A percentile compares a stretch with the other conserved stretches of the same genome.
phyloP scores from a whole-genome alignment of 2,329 filamentous ascomycete genomes.

The Scedosporium minutisporum region DNA sequence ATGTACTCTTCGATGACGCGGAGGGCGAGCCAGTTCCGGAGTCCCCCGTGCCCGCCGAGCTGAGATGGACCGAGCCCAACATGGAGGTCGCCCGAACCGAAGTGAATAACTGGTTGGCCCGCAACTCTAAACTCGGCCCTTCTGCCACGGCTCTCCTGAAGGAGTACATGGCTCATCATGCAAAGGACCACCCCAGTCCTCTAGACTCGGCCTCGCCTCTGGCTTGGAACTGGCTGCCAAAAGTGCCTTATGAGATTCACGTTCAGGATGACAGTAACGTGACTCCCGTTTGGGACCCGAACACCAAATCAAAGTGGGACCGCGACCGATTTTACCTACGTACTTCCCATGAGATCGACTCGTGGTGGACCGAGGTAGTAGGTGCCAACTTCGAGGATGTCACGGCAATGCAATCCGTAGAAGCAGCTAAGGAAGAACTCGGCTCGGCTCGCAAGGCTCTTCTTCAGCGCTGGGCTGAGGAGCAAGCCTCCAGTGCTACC shows the following conservation, averaged over 20 bases:
- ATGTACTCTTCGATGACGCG: constrained; percentile 53
- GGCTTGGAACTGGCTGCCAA: constrained; percentile 47
- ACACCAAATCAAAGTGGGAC: constrained; percentile 46
- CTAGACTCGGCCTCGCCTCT: constrained; percentile 40
- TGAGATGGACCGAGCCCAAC: constrained; percentile 38
- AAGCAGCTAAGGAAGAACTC: constrained; percentile 50
- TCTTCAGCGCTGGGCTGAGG: constrained; percentile 6
- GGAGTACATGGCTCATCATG: constrained; percentile 42
- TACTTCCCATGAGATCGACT: constrained; percentile 55
- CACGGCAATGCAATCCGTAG: constrained; percentile 49
- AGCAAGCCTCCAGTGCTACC: constrained; percentile 28
- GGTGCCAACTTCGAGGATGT: constrained; percentile 50
- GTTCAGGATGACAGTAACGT: constrained; percentile 30
- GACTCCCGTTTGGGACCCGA: constrained; percentile 38
- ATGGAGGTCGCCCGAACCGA: constrained; percentile 49
- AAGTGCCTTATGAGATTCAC: constrained; percentile 21
- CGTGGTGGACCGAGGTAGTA: constrained; percentile 53
- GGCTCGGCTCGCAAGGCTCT: constrained; percentile 27
- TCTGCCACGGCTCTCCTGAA: constrained; percentile 44
- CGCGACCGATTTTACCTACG: constrained; percentile 50
- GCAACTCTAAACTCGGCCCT: constrained; percentile 49
- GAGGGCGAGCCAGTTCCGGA: constrained; percentile 23
- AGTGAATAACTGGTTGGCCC: constrained; percentile 52
- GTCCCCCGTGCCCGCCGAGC: constrained; percentile 35
- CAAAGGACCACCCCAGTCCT: constrained; percentile 38